These are phyloP conservation scores for Halenospora varia DNA, from an alignment of 495 filamentous ascomycete genomes.

Conservation along the genomic window DNA sequence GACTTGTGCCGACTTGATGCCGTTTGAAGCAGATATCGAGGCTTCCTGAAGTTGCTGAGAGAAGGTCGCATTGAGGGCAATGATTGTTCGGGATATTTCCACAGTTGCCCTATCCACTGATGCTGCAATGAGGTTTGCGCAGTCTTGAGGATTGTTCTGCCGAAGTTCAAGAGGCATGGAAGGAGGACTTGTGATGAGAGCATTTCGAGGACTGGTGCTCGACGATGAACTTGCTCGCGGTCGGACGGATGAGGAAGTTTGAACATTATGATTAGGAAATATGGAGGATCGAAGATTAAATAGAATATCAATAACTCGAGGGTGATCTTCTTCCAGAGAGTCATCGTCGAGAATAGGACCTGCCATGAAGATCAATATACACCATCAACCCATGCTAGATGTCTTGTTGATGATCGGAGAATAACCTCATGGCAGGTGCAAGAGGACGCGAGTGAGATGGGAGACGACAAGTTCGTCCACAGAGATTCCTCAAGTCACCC, in stretches of 20 bases:
- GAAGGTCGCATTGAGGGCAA: constrained; percentile 11
- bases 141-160: constrained; percentile 13
- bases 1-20: constrained; percentile 9
- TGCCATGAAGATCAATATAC: constrained; percentile 5
- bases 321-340: not conserved
- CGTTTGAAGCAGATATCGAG: constrained; percentile 10
- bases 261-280: constrained; percentile 1
- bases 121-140: constrained; percentile 4
- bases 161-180: not conserved
- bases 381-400: constrained; percentile 2
- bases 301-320: not conserved
- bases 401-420: not conserved
- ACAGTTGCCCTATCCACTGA: constrained; percentile 10
- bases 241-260: not conserved
- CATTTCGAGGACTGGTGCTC: not conserved
- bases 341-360: constrained; percentile 6
- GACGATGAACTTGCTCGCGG: not conserved
- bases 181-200: constrained; percentile 7
- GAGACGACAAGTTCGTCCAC: not conserved
- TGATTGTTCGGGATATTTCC: constrained; percentile 9
- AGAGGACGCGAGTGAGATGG: not conserved
- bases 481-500: not conserved
- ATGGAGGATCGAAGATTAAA: not conserved
- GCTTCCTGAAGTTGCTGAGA: constrained; percentile 13
- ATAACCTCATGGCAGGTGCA: not conserved